A percentile compares a stretch with the other conserved stretches of the same genome.
These are phyloP conservation scores for Plasmodium malariae DNA, from an alignment of 169 alveolate species.

Conservation along the genomic window DNA sequence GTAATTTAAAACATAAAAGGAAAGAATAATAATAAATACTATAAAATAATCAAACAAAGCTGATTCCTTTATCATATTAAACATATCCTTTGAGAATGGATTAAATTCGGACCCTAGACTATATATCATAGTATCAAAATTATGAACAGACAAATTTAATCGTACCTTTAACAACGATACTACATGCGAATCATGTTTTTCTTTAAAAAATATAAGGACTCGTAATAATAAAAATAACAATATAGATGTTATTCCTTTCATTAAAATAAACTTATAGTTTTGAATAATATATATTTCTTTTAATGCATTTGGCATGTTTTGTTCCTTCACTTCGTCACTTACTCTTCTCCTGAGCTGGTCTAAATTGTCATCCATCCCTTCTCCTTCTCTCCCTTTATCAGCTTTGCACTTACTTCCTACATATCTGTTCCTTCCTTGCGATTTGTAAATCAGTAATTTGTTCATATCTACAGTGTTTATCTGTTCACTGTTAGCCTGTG, in stretches of 20 bases:
- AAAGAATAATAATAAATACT: background rate
- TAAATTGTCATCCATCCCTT: background rate
- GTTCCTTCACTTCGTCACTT: background rate
- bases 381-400: background rate
- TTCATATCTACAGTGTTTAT: too few relatives aligned
- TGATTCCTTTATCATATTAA: conserved; percentile 54
- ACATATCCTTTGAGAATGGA: conserved; percentile 43
- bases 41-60: conserved; percentile 39
- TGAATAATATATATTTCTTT: background rate
- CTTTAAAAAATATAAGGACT: background rate
- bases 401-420: too few relatives aligned
- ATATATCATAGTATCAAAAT: conserved; percentile 64
- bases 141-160: conserved; percentile 35
- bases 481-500: too few relatives aligned
- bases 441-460: background rate
- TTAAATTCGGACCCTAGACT: conserved; percentile 58
- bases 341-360: background rate
- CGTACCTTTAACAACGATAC: conserved; percentile 56
- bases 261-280: conserved; percentile 4
- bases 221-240: conserved; percentile 31
- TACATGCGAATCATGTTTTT: conserved; percentile 70
- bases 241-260: conserved; percentile 53
- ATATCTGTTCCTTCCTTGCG: background rate
- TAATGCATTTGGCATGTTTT: background rate
- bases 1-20: conserved; percentile 8